phyloP scores from a whole-genome alignment of 306 rosid genomes.

The Delonix regia region DNA sequence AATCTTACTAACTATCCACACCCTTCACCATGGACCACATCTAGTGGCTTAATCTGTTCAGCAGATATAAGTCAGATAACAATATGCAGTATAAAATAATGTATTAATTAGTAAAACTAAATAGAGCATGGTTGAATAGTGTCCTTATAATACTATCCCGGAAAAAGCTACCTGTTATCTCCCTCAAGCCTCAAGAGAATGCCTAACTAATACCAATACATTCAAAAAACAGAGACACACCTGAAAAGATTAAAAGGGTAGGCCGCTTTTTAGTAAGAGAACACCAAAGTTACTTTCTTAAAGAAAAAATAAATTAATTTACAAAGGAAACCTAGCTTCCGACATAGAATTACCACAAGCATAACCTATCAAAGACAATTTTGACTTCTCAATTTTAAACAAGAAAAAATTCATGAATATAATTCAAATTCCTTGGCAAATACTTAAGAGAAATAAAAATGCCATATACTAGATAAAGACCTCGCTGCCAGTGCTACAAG shows the following conservation, averaged over 20 bases:
- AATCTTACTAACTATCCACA: not conserved
- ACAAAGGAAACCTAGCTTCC: not conserved
- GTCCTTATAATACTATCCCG: not conserved
- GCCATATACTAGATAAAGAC: not conserved
- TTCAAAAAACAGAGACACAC: too few relatives aligned
- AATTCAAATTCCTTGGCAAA: not conserved
- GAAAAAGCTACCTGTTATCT: not conserved
- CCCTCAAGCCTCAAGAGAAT: not conserved
- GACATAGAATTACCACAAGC: not conserved
- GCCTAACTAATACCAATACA: not conserved
- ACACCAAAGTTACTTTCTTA: not conserved
- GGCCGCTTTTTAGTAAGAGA: not conserved
- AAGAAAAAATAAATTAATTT: not conserved
- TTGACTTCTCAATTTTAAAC: not conserved
- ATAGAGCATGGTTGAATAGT: not conserved
- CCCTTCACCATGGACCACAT: not conserved
- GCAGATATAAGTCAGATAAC: not conserved
- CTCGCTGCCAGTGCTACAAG: not conserved
- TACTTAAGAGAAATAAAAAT: not conserved
- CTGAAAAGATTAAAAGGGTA: not conserved
- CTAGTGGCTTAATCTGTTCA: not conserved
- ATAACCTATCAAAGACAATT: not conserved
- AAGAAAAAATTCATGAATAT: not conserved
- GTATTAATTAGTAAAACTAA: not conserved
- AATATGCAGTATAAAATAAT: slow-evolving; percentile 2